phyloP scores from a whole-genome alignment of 1,139 yeast species.

The Suzukiozyma palmioleophila region DNA sequence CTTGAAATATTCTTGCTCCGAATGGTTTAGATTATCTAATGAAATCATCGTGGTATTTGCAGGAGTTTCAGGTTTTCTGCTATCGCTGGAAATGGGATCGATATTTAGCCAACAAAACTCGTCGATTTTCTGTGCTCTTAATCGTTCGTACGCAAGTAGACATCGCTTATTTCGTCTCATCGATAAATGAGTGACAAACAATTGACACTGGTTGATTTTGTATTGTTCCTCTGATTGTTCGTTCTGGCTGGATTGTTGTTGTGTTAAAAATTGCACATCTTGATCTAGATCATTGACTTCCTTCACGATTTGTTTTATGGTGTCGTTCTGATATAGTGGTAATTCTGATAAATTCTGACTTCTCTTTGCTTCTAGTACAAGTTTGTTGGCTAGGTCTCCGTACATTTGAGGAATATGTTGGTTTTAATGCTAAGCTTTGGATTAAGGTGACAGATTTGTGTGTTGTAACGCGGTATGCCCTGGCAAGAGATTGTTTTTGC shows the following conservation, averaged over 20 bases:
- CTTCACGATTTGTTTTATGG: slow-evolving; percentile 61
- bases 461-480: no score
- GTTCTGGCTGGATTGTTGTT: slow-evolving; percentile 18
- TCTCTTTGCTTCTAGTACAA: slow-evolving; percentile 80
- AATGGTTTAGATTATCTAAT: slow-evolving; percentile 59
- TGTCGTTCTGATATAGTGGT: slow-evolving; percentile 71
- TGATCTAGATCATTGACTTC: slow-evolving; percentile 57
- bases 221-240: slow-evolving; percentile 29
- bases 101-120: slow-evolving; percentile 65
- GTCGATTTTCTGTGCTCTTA: slow-evolving; percentile 64
- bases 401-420: slow-evolving; percentile 48
- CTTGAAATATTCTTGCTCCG: slow-evolving; percentile 76
- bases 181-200: slow-evolving; percentile 76
- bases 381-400: slow-evolving; percentile 82
- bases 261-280: slow-evolving; percentile 40
- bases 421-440: no score
- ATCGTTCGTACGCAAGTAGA: slow-evolving; percentile 73
- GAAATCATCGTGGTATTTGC: slow-evolving; percentile 27
- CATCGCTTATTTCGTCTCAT: slow-evolving; percentile 89
- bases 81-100: slow-evolving; percentile 25
- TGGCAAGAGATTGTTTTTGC: no score
- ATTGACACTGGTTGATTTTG: slow-evolving; percentile 60
- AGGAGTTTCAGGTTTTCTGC: slow-evolving; percentile 4
- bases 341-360: slow-evolving; percentile 61
- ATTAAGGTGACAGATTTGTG: no score